phyloP scores from a whole-genome alignment of 805 yeast genomes.

The Osmozyma mogii region DNA sequence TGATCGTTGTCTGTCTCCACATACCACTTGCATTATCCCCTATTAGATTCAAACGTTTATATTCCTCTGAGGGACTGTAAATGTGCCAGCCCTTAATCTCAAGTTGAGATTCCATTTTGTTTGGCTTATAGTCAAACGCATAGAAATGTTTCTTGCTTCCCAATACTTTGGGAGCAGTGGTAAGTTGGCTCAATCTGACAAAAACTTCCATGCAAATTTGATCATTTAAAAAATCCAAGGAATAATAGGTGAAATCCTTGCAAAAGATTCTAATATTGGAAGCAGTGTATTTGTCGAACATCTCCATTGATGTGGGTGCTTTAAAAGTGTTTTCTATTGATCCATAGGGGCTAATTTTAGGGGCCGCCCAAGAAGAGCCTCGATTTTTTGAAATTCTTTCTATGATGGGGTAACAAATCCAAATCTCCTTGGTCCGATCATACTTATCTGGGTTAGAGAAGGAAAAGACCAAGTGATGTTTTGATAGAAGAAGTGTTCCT shows the following conservation, averaged over 20 bases:
- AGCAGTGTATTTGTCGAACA: conserved; percentile 29
- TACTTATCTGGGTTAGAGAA: conserved; percentile 13
- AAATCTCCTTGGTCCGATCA: conserved; percentile 51
- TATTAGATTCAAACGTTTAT: conserved; percentile 61
- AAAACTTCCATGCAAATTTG: conserved; percentile 60
- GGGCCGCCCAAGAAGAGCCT: conserved; percentile 38
- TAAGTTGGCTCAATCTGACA: conserved; percentile 57
- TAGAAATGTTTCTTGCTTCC: conserved; percentile 44
- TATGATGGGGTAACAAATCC: conserved; percentile 89
- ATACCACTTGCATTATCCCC: conserved; percentile 11
- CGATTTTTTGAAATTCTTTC: conserved; percentile 49
- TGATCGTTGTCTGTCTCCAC: conserved; percentile 71
- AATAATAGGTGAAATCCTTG: conserved; percentile 75
- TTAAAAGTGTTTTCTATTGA: conserved; percentile 6
- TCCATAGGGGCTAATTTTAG: conserved; percentile 4
- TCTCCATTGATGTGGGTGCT: conserved; percentile 5
- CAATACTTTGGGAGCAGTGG: conserved; percentile 48
- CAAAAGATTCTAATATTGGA: conserved; percentile 66
- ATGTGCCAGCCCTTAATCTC: conserved; percentile 58
- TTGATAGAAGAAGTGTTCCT: conserved; percentile 31
- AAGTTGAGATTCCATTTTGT: conserved; percentile 52
- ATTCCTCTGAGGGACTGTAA: conserved; percentile 58
- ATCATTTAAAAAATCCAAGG: conserved; percentile 63
- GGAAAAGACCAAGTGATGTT: conserved; percentile 32
- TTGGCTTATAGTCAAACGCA: conserved; percentile 77